These are phyloP conservation scores for Prillingera fragicola DNA, from an alignment of 1,284 basidiomycete genomes.

Conservation along the genomic window DNA sequence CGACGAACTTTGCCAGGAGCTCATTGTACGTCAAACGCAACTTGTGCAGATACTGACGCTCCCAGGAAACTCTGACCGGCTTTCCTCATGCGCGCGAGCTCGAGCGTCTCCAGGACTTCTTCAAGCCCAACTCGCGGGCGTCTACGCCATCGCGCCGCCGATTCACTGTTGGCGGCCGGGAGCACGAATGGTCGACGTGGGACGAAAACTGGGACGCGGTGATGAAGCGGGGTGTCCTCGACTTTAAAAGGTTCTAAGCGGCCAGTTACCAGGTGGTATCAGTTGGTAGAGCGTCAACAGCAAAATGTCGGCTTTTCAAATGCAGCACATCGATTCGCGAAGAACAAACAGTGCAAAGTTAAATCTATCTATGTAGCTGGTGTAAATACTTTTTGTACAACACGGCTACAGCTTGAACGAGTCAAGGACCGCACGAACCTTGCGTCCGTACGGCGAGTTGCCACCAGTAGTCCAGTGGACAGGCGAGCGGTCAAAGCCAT, in stretches of 20 bases:
- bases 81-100: slow-evolving; percentile 60
- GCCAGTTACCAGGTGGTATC: too few species aligned
- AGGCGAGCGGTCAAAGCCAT: slow-evolving; percentile 54
- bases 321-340: too few species aligned
- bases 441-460: slow-evolving; percentile 1
- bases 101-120: slow-evolving; percentile 49
- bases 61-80: slow-evolving; percentile 56
- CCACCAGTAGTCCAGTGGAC: slow-evolving; percentile 47
- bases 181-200: slow-evolving; percentile 65
- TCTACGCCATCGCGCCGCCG: slow-evolving; percentile 13
- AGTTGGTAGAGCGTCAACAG: too few species aligned
- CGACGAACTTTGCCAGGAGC: slow-evolving; percentile 62
- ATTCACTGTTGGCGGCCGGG: slow-evolving; percentile 9
- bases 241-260: neutral
- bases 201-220: slow-evolving; percentile 67
- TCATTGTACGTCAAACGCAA: slow-evolving; percentile 56
- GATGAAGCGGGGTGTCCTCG: slow-evolving; percentile 4
- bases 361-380: neutral
- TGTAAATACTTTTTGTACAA: neutral
- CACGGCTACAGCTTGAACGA: slow-evolving; percentile 3
- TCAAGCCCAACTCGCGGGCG: slow-evolving; percentile 5
- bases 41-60: neutral
- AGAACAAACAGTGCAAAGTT: too few species aligned
- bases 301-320: too few species aligned
- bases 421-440: slow-evolving; percentile 8